phyloP scores from a whole-genome alignment of 1,284 basidiomycete genomes.

The Microbotryomycetes sp. region DNA sequence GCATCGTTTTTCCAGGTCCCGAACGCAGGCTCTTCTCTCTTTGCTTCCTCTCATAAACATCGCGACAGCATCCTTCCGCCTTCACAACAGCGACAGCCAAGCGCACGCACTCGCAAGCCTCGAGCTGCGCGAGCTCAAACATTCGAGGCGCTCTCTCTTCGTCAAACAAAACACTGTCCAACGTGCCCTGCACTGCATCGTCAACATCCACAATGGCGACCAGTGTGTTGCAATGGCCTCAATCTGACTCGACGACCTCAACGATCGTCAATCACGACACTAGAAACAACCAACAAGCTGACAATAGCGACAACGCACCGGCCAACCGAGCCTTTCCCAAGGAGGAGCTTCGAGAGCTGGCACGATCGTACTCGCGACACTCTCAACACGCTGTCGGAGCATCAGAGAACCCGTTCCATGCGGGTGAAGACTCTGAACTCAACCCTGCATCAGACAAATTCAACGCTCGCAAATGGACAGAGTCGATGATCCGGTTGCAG shows the following conservation, averaged over 20 bases:
- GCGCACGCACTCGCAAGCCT: too few relatives aligned
- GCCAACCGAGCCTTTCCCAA: neutral
- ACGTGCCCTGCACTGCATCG: too few relatives aligned
- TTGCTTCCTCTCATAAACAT: too few relatives aligned
- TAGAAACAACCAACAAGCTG: neutral
- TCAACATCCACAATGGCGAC: too few relatives aligned
- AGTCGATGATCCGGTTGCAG: slow-evolving; percentile 37
- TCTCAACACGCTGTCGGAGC: neutral
- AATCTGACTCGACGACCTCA: neutral
- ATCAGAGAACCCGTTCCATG: slow-evolving; percentile 31
- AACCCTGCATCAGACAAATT: slow-evolving; percentile 47
- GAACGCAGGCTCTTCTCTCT: too few relatives aligned
- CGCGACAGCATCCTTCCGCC: too few relatives aligned
- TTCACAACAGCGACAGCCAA: too few relatives aligned
- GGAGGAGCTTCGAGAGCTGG: slow-evolving; percentile 7
- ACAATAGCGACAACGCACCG: neutral
- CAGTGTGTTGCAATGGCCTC: neutral
- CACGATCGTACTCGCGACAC: slow-evolving; percentile 3
- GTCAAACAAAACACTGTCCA: too few relatives aligned
- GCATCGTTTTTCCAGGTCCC: too few relatives aligned
- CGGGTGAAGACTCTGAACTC: slow-evolving; percentile 41
- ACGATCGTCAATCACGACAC: too few relatives aligned
- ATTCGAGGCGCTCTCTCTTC: too few relatives aligned
- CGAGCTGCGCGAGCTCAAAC: too few relatives aligned
- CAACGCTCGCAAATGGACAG: slow-evolving; percentile 45